phyloP scores from a whole-genome alignment of 768 basidiomycete species.

The Fomitopsis pulvina region DNA sequence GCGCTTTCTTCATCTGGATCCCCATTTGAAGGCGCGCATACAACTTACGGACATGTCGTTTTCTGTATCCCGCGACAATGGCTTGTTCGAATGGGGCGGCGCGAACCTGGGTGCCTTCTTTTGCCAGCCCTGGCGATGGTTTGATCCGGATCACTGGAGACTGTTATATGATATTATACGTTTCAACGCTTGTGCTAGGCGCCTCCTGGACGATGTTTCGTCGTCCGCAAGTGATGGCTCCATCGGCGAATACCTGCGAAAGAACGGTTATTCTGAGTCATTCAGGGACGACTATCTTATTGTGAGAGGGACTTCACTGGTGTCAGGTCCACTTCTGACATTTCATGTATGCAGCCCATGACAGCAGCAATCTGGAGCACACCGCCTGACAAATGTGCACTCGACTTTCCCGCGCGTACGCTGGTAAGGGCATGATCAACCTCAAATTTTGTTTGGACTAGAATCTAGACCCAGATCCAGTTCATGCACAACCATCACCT shows the following conservation, averaged over 20 bases:
- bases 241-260: slow-evolving; percentile 50
- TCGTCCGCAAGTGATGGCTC: slow-evolving; percentile 24
- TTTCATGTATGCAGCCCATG: slow-evolving; percentile 44
- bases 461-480: slow-evolving; percentile 37
- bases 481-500: slow-evolving; percentile 74
- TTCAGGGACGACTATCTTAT: slow-evolving; percentile 75
- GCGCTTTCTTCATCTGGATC: slow-evolving; percentile 49
- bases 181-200: slow-evolving; percentile 65
- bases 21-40: slow-evolving; percentile 34
- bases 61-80: slow-evolving; percentile 63
- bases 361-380: slow-evolving; percentile 79
- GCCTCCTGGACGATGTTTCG: slow-evolving; percentile 29
- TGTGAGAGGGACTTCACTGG: slow-evolving; percentile 33
- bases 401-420: slow-evolving; percentile 67
- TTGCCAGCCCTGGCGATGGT: slow-evolving; percentile 53
- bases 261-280: slow-evolving; percentile 57
- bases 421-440: slow-evolving; percentile 31
- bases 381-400: slow-evolving; percentile 58
- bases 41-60: slow-evolving; percentile 72
- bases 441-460: no score
- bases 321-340: not conserved
- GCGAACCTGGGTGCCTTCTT: slow-evolving; percentile 56
- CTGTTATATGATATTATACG: slow-evolving; percentile 65
- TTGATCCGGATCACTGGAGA: slow-evolving; percentile 64
- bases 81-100: slow-evolving; percentile 74